A percentile compares a stretch with the other conserved stretches of the same genome.
These are phyloP conservation scores for Pterulicium gracile DNA, from an alignment of 1,284 basidiomycete genomes.

Conservation along the genomic window DNA sequence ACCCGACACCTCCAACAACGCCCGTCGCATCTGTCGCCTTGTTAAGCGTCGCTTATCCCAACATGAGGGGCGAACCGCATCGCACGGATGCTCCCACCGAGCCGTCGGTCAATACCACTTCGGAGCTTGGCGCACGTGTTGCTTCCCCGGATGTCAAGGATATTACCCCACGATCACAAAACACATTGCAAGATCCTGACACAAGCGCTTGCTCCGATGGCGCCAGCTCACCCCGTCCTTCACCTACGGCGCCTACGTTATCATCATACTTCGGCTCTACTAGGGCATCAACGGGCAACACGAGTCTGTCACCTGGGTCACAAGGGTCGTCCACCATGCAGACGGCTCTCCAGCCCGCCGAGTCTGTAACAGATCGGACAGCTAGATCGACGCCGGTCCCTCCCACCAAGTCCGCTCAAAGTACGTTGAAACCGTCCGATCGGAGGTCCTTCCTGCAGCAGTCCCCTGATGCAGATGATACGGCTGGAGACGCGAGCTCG, in stretches of 20 bases:
- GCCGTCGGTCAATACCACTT: background rate
- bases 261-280: background rate
- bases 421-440: constrained; percentile 22
- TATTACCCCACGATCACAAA: background rate
- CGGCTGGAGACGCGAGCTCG: background rate
- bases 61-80: background rate
- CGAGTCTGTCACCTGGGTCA: background rate
- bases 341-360: constrained; percentile 2
- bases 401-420: background rate
- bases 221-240: background rate
- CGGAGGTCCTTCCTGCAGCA: constrained; percentile 25
- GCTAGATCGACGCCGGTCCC: constrained; percentile 3
- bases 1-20: constrained; percentile 46
- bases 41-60: background rate
- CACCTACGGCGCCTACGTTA: background rate
- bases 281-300: background rate
- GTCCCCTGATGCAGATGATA: constrained; percentile 18
- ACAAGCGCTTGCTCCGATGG: background rate
- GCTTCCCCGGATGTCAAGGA: background rate
- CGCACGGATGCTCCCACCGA: no score
- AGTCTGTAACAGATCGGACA: constrained; percentile 2
- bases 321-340: background rate
- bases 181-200: background rate
- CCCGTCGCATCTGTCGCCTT: constrained; percentile 19
- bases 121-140: no score